A percentile compares a stretch with the other conserved stretches of the same genome.
These are phyloP conservation scores for Venturia nashicola DNA, from an alignment of 2,329 filamentous ascomycete species.

Conservation along the genomic window DNA sequence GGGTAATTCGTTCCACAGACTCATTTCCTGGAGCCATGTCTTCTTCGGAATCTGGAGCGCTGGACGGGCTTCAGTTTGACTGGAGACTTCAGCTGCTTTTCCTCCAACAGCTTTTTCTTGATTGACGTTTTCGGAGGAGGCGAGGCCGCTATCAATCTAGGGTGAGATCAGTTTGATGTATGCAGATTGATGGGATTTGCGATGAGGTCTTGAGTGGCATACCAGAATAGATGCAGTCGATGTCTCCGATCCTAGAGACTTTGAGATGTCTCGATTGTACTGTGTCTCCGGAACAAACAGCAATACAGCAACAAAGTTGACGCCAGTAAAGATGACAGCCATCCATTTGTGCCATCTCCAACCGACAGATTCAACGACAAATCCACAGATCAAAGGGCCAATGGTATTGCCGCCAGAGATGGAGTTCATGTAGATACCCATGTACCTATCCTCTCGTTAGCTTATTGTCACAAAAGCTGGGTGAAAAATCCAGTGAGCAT, in stretches of 20 bases:
- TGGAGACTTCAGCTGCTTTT: slow-evolving; percentile 11
- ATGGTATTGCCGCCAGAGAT: slow-evolving; percentile 60
- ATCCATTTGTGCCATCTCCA: slow-evolving; percentile 87
- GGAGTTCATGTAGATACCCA: slow-evolving; percentile 66
- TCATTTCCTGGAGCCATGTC: slow-evolving; percentile 22
- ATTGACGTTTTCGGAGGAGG: background rate
- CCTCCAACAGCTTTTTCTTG: background rate
- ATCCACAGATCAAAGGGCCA: slow-evolving; percentile 82
- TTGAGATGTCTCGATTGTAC: slow-evolving; percentile 41
- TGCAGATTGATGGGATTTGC: background rate
- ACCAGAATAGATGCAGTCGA: background rate
- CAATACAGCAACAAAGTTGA: slow-evolving; percentile 56
- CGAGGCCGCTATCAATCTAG: background rate
- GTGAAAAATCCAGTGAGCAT: background rate
- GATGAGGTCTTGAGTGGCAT: background rate
- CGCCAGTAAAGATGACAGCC: slow-evolving; percentile 69
- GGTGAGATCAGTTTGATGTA: no score
- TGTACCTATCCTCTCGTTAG: slow-evolving; percentile 31
- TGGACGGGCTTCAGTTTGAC: background rate
- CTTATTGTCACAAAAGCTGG: no score
- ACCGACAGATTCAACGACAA: slow-evolving; percentile 61
- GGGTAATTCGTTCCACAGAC: slow-evolving; percentile 22
- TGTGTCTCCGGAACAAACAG: slow-evolving; percentile 79
- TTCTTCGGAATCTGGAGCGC: slow-evolving; percentile 17
- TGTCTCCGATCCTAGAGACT: background rate